Conservation (phyloP, 1,139 yeast species). For the Hyphopichia pseudoburtonii region DNA sequence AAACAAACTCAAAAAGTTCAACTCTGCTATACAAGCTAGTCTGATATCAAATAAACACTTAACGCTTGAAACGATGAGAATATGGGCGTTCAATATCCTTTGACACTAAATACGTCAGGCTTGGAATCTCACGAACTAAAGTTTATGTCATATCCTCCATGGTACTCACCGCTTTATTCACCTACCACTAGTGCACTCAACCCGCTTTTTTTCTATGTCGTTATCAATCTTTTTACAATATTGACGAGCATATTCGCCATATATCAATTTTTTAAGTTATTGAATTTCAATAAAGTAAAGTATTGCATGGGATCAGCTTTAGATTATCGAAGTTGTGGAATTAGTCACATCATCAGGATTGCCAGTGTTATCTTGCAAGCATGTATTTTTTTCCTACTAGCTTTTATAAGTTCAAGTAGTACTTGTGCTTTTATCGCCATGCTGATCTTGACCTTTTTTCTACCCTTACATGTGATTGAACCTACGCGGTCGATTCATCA, state of each 20-base stretch:
- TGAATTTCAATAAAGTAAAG: not conserved
- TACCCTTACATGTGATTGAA: slow-evolving; percentile 2
- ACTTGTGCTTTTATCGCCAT: not conserved
- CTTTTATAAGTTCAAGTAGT: not conserved
- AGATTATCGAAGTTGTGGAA: not conserved
- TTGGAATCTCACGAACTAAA: no score
- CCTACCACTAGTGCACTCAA: not conserved
- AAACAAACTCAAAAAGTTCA: no score
- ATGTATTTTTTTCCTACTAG: not conserved
- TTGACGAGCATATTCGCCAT: not conserved
- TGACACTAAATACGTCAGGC: no score
- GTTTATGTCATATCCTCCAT: no score
- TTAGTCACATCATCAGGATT: not conserved
- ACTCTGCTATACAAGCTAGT: no score
- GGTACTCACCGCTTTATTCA: not conserved
- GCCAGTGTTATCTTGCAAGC: not conserved
- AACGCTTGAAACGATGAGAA: no score
- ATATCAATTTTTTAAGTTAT: not conserved
- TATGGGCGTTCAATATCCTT: no score
- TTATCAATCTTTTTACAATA: not conserved
- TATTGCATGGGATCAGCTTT: not conserved
- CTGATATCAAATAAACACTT: no score
- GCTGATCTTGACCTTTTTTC: slow-evolving; percentile 9
- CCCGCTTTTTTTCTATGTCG: not conserved
- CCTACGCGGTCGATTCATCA: slow-evolving; percentile 3